Evolutionary conservation across 805 yeast species (phyloP).

Genomic region (Wickerhamiella parazyma): DNA sequence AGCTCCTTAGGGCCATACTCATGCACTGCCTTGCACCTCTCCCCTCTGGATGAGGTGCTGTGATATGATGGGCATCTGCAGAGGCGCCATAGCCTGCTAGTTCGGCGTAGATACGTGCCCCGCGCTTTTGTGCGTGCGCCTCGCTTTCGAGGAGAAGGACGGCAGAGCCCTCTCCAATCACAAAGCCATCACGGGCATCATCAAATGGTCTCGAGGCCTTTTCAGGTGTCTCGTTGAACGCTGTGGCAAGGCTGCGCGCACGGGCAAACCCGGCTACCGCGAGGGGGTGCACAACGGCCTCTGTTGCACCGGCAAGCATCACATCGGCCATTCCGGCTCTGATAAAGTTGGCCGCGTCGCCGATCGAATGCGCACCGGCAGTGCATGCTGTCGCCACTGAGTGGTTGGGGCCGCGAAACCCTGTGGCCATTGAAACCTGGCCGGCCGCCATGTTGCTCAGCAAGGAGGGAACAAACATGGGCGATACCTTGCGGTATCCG

Average conservation of each 20-base stretch:
- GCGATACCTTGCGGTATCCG: conserved; percentile 64
- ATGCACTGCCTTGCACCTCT: conserved; percentile 76
- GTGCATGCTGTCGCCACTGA: conserved; percentile 93
- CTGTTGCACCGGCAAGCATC: conserved; percentile 92
- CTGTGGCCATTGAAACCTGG: conserved; percentile 64
- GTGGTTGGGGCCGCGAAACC: conserved; percentile 75
- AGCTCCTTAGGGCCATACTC: conserved; percentile 51
- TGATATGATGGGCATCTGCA: conserved; percentile 86
- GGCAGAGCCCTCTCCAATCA: conserved; percentile 88
- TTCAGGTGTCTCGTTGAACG: conserved; percentile 45
- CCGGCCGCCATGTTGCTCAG: conserved; percentile 93
- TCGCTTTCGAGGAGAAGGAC: conserved; percentile 61
- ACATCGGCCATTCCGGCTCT: conserved; percentile 68
- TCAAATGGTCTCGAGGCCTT: conserved; percentile 85
- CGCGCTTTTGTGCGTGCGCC: conserved; percentile 58
- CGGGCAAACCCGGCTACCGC: conserved; percentile 85
- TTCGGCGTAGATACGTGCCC: conserved; percentile 63
- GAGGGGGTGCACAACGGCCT: conserved; percentile 72
- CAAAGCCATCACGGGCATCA: conserved; percentile 64
- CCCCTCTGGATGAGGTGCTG: conserved; percentile 77
- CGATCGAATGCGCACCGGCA: conserved; percentile 85
- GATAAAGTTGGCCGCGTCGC: conserved; percentile 80
- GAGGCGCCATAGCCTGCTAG: conserved; percentile 78
- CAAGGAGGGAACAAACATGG: conserved; percentile 72
- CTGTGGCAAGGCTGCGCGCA: conserved; percentile 64